Evolutionary conservation across 1,139 yeast species (phyloP).

Genomic region (Pichia sp.): DNA sequence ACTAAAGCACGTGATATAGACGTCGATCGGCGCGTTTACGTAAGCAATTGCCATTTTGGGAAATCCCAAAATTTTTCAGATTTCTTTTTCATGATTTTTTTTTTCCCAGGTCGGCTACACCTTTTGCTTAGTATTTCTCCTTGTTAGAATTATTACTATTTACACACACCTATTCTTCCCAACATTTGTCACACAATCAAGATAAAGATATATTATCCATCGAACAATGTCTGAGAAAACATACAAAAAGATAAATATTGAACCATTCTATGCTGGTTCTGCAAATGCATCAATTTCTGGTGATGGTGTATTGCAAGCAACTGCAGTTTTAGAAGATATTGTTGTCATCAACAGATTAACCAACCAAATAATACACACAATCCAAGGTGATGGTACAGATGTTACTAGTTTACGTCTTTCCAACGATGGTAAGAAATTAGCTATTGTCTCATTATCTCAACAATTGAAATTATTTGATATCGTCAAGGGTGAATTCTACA

Average conservation of each 20-base stretch:
- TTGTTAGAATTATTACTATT: too few relatives aligned
- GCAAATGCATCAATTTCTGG: constrained; percentile 66
- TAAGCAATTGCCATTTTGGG: background rate
- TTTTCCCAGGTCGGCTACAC: background rate
- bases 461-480: constrained; percentile 67
- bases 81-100: background rate
- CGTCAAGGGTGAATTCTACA: constrained; percentile 46
- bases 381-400: constrained; percentile 86
- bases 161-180: too few relatives aligned
- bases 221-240: constrained; percentile 28
- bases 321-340: constrained; percentile 74
- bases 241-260: constrained; percentile 43
- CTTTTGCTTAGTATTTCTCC: background rate
- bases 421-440: constrained; percentile 70
- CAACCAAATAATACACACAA: constrained; percentile 54
- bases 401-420: constrained; percentile 71
- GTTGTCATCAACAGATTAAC: constrained; percentile 63
- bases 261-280: constrained; percentile 86
- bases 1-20: too few relatives aligned
- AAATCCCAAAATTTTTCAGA: constrained; percentile 1
- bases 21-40: too few relatives aligned
- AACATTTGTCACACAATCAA: too few relatives aligned
- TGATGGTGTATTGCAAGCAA: constrained; percentile 73
- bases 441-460: constrained; percentile 81
- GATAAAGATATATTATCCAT: too few relatives aligned